Evolutionary conservation across 2,329 filamentous ascomycete species (phyloP).

Genomic region (Alternaria dauci): DNA sequence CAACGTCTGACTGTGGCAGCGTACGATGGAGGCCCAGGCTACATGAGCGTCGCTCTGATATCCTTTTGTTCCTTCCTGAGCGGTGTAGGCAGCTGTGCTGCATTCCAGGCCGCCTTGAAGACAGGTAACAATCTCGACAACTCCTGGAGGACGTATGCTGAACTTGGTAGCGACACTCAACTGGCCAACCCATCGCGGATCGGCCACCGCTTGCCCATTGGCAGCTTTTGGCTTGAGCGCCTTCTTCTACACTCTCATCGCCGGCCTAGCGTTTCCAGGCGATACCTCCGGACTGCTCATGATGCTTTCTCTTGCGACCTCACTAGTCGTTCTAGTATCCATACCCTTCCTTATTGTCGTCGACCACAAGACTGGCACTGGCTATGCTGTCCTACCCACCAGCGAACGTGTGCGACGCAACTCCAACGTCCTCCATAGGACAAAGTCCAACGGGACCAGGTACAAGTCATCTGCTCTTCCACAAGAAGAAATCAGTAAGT

Average conservation of each 20-base stretch:
- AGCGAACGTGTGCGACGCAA: constrained; percentile 57
- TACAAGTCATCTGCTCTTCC: constrained; percentile 48
- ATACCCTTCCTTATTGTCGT: constrained; percentile 88
- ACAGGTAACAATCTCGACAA: constrained; percentile 54
- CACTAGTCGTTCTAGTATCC: constrained; percentile 74
- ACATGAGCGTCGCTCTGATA: constrained; percentile 65
- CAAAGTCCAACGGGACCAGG: constrained; percentile 58
- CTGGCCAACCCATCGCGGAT: constrained; percentile 89
- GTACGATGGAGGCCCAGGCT: constrained; percentile 72
- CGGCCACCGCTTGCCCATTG: constrained; percentile 91
- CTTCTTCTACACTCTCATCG: constrained; percentile 90
- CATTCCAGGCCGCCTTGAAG: constrained; percentile 90
- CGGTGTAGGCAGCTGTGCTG: constrained; percentile 86
- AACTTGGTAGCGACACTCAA: constrained; percentile 76
- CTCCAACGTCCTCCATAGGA: constrained; percentile 57
- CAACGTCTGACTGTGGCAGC: constrained; percentile 59
- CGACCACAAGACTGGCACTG: constrained; percentile 63
- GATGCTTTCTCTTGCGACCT: constrained; percentile 81
- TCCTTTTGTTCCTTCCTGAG: constrained; percentile 87
- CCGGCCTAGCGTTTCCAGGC: constrained; percentile 79
- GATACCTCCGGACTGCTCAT: constrained; percentile 83
- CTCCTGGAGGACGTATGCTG: constrained; percentile 13
- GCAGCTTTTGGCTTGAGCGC: constrained; percentile 94
- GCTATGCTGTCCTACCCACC: constrained; percentile 66
- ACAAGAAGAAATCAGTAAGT: constrained; percentile 71